Conservation (phyloP, 2,329 filamentous ascomycete genomes). For the Zymoseptoria passerinii region DNA sequence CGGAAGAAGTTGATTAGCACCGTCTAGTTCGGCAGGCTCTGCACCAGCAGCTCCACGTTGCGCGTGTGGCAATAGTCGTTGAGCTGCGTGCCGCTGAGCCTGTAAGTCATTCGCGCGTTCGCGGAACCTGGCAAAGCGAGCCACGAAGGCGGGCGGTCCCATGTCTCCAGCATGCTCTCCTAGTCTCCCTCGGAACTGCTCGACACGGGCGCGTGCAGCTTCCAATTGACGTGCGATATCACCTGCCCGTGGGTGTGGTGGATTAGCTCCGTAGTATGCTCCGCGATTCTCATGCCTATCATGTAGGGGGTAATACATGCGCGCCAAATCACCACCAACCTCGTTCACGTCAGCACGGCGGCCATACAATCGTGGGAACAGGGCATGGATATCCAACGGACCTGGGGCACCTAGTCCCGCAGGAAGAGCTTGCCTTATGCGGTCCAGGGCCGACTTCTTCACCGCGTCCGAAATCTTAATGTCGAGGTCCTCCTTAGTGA, state of each 20-base stretch:
- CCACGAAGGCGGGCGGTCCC: no score
- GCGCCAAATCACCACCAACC: neutral
- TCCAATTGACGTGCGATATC: neutral
- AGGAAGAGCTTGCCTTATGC: slow-evolving; percentile 4
- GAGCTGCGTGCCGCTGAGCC: no score
- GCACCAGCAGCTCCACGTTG: neutral
- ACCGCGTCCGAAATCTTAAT: slow-evolving; percentile 49
- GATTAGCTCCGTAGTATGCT: neutral
- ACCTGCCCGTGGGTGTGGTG: neutral
- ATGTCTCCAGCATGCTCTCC: no score
- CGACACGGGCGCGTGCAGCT: neutral
- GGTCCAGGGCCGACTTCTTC: slow-evolving; percentile 12
- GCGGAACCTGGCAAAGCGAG: no score
- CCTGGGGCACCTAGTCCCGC: neutral
- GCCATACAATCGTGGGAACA: neutral
- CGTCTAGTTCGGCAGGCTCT: neutral
- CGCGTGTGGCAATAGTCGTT: no score
- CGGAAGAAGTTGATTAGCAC: neutral
- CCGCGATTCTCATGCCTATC: neutral
- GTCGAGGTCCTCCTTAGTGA: slow-evolving; percentile 51
- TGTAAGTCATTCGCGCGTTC: no score
- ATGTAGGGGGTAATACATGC: neutral
- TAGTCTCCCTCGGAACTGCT: no score
- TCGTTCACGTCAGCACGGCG: neutral
- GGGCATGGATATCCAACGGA: neutral